These are phyloP conservation scores for Circinella umbellata DNA, from an alignment of 371 early-diverging fungal species.

Conservation along the genomic window DNA sequence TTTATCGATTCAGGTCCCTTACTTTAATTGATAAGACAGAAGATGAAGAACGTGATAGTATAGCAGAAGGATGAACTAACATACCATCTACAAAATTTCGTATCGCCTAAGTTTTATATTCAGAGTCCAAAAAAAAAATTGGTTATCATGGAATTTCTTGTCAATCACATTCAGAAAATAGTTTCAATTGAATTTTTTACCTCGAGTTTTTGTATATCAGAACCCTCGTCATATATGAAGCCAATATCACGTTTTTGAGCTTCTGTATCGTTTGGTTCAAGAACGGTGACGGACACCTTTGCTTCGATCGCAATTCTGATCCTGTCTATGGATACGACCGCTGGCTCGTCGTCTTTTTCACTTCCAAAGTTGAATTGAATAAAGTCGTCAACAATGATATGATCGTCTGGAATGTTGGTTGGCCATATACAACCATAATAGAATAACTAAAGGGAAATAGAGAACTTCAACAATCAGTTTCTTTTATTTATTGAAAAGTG, in stretches of 20 bases:
- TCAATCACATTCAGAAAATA: too few species aligned
- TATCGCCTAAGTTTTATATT: slow-evolving; percentile 15
- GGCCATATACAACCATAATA: slow-evolving; percentile 45
- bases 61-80: slow-evolving; percentile 8
- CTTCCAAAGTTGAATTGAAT: slow-evolving; percentile 11
- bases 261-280: slow-evolving; percentile 15
- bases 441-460: slow-evolving; percentile 8
- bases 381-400: slow-evolving; percentile 19
- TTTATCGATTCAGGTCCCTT: not conserved
- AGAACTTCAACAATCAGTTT: too few species aligned
- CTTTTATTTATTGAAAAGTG: not conserved
- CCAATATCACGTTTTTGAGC: slow-evolving; percentile 33
- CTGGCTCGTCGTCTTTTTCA: not conserved
- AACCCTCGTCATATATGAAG: slow-evolving; percentile 29
- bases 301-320: slow-evolving; percentile 23
- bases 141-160: too few species aligned
- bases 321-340: slow-evolving; percentile 20
- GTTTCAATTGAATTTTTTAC: slow-evolving; percentile 6
- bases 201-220: slow-evolving; percentile 24
- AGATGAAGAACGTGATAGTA: not conserved
- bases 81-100: slow-evolving; percentile 25
- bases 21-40: slow-evolving; percentile 15
- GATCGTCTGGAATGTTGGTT: slow-evolving; percentile 20
- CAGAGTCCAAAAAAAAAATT: not conserved
- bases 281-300: slow-evolving; percentile 12